These are phyloP conservation scores for Chlorella sp. DNA, from an alignment of 139 green algal species.

Conservation along the genomic window DNA sequence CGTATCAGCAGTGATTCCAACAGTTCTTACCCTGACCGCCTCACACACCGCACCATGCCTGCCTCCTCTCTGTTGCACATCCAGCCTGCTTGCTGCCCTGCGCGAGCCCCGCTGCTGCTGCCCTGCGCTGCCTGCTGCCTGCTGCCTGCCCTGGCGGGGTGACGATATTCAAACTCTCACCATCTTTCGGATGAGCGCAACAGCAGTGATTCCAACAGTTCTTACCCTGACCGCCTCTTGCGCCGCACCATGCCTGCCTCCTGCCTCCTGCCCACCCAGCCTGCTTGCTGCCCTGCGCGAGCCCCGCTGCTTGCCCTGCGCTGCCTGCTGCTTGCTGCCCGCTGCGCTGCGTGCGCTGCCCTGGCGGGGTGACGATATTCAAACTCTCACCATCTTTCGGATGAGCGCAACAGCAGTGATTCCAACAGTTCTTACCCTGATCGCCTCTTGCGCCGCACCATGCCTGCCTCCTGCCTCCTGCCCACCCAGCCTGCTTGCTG, in stretches of 20 bases:
- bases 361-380: constrained; percentile 31
- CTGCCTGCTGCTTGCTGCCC: neutral
- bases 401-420: neutral
- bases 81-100: too few species aligned
- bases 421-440: neutral
- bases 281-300: too few species aligned
- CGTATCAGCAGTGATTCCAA: constrained; percentile 5
- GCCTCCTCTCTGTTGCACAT: too few species aligned
- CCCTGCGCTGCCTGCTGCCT: too few species aligned
- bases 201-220: neutral
- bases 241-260: neutral
- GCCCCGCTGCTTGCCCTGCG: neutral
- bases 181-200: constrained; percentile 43
- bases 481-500: neutral
- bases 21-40: too few species aligned
- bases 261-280: neutral
- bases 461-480: neutral
- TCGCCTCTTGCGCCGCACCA: neutral
- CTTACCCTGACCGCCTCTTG: neutral
- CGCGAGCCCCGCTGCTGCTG: too few species aligned
- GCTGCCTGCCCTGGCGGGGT: constrained; percentile 4
- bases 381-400: constrained; percentile 49
- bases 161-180: constrained; percentile 29
- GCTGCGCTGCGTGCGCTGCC: neutral
- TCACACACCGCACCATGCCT: too few species aligned